A percentile compares a stretch with the other conserved stretches of the same genome.
These are phyloP conservation scores for Fusarium sp. DNA, from an alignment of 2,329 filamentous ascomycete species.

Conservation along the genomic window DNA sequence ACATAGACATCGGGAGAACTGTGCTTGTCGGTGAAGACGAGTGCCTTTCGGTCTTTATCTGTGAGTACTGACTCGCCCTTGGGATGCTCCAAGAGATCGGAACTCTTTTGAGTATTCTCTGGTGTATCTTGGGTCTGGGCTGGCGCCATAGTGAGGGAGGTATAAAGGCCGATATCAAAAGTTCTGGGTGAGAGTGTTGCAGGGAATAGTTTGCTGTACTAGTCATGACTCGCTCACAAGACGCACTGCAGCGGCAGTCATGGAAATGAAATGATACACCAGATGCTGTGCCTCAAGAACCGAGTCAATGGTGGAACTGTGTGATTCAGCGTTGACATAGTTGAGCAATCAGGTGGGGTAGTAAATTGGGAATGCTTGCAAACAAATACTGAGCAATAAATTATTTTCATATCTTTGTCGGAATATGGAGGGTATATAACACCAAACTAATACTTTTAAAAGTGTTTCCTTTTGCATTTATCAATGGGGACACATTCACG, in stretches of 20 bases:
- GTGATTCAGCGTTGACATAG: too few relatives aligned
- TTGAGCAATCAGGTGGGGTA: fast-evolving
- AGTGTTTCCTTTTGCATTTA: fast-evolving
- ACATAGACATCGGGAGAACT: conserved; percentile 2
- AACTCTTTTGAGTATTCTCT: background rate
- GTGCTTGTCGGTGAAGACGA: background rate
- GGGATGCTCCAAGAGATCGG: background rate
- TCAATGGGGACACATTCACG: fast-evolving
- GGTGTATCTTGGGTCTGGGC: background rate
- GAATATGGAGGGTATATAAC: too few relatives aligned
- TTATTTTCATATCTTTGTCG: fast-evolving
- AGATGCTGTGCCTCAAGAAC: background rate
- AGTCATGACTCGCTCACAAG: background rate
- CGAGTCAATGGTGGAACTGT: too few relatives aligned
- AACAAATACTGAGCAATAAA: fast-evolving
- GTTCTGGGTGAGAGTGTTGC: background rate
- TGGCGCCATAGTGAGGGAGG: background rate
- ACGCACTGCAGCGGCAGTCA: background rate
- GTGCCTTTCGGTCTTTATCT: background rate
- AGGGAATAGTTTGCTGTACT: too few relatives aligned
- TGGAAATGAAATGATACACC: background rate
- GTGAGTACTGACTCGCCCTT: background rate
- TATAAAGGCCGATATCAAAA: fast-evolving
- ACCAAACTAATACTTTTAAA: background rate
- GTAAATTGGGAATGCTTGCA: fast-evolving